Percentiles rank a stretch among this genome's conserved stretches.
These are phyloP conservation scores for Salix udensis DNA, from an alignment of 345 rosid species.

Conservation along the genomic window DNA sequence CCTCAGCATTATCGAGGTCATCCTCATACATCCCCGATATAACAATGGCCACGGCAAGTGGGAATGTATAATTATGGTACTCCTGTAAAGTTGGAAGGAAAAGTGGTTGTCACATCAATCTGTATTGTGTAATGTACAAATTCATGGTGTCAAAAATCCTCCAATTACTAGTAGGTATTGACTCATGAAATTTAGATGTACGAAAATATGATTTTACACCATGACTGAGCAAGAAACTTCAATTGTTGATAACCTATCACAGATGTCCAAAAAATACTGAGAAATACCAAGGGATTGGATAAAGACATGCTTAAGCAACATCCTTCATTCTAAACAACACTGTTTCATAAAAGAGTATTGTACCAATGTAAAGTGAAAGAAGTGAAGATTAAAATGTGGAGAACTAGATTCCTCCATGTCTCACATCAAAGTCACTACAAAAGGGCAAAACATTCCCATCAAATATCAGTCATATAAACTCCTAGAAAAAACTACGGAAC, in stretches of 20 bases:
- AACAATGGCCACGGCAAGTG: conserved; percentile 71
- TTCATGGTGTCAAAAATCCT: background rate
- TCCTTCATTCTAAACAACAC: background rate
- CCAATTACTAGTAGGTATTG: background rate
- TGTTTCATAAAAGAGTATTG: background rate
- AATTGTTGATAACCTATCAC: background rate
- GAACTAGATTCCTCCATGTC: background rate
- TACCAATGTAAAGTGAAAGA: too few species aligned
- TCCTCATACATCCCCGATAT: conserved; percentile 94
- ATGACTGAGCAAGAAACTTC: background rate
- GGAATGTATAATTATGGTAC: conserved; percentile 44
- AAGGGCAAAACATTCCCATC: background rate
- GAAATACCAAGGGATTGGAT: background rate
- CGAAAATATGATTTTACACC: background rate
- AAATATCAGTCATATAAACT: background rate
- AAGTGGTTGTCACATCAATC: background rate
- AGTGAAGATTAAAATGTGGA: background rate
- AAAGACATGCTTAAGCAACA: background rate
- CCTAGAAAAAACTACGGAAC: background rate
- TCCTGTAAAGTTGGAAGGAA: conserved; percentile 36
- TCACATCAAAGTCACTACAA: background rate
- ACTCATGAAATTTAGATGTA: too few species aligned
- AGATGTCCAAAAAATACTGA: background rate
- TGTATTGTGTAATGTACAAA: background rate
- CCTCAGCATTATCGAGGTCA: conserved; percentile 92